Evolutionary conservation across 139 green algal species (phyloP).

Genomic region (Penium margaritaceum): DNA sequence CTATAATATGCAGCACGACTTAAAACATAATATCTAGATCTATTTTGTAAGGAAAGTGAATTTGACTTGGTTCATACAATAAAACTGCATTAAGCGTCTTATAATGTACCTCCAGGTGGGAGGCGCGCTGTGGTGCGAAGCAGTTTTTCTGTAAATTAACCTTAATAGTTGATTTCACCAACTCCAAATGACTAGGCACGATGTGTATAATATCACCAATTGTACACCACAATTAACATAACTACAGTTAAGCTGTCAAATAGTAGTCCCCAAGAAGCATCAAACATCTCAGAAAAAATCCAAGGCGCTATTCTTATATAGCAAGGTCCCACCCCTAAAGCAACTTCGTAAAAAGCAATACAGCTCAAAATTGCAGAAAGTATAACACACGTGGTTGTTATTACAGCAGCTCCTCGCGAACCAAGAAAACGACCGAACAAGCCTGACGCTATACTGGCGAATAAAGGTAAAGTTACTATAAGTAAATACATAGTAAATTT

Average conservation of each 20-base stretch:
- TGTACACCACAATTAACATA: constrained; percentile 43
- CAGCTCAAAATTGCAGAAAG: constrained; percentile 12
- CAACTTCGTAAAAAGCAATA: constrained; percentile 23
- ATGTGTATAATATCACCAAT: background rate
- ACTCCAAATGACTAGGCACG: background rate
- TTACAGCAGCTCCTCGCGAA: constrained; percentile 15
- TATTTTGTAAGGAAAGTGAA: constrained; percentile 20
- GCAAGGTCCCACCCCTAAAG: background rate
- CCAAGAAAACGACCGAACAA: constrained; percentile 21
- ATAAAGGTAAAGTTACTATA: constrained; percentile 30
- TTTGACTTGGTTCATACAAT: constrained; percentile 4
- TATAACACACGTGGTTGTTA: constrained; percentile 24
- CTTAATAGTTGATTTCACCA: constrained; percentile 13
- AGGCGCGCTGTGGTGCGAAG: background rate
- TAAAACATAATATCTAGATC: constrained; percentile 22
- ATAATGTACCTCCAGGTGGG: constrained; percentile 11
- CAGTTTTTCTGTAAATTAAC: background rate
- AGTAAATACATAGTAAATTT: constrained; percentile 32
- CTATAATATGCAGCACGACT: too few relatives aligned
- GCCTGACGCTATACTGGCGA: constrained; percentile 25
- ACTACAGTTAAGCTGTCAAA: constrained; percentile 39
- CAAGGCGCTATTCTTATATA: constrained; percentile 28
- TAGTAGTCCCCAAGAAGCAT: constrained; percentile 5
- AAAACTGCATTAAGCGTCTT: constrained; percentile 1
- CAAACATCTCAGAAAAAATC: constrained; percentile 21